These are phyloP conservation scores for Ustilago cynodontis DNA, from an alignment of 1,284 basidiomycete genomes.

Conservation along the genomic window DNA sequence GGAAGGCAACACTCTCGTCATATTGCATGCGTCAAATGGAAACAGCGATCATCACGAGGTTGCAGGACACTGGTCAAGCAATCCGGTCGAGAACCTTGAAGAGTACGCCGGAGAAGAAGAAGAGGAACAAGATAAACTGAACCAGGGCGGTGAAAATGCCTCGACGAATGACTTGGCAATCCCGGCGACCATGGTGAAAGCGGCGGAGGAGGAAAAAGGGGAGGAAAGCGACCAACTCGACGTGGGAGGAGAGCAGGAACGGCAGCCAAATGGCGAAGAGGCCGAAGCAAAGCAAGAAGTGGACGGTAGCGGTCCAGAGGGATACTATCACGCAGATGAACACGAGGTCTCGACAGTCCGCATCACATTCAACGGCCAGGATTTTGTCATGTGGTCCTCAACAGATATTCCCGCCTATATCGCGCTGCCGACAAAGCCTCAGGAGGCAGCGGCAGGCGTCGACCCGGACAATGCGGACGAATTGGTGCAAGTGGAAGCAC, in stretches of 20 bases:
- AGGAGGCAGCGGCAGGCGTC: background rate
- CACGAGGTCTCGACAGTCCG: conserved; percentile 36
- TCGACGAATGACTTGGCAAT: background rate
- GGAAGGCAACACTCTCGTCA: background rate
- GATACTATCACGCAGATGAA: conserved; percentile 16
- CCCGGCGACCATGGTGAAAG: background rate
- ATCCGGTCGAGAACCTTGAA: background rate
- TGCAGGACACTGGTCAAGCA: background rate
- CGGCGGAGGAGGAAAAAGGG: background rate
- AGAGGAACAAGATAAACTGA: conserved; percentile 20
- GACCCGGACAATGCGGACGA: conserved; percentile 16
- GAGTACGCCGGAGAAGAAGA: background rate
- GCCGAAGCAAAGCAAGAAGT: conserved; percentile 9
- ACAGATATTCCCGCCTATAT: conserved; percentile 38
- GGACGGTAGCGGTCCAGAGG: conserved; percentile 1
- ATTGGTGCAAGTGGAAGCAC: conserved; percentile 51
- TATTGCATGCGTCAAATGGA: background rate
- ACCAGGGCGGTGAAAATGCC: background rate
- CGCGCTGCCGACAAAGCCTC: background rate
- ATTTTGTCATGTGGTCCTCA: conserved; percentile 60
- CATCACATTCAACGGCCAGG: conserved; percentile 64
- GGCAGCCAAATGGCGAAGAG: background rate
- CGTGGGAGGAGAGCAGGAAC: conserved; percentile 1
- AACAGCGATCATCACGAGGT: background rate
- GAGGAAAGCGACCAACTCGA: conserved; percentile 15